Evolutionary conservation across 1,139 yeast genomes (phyloP), one percentile per base, ranked within the genome.

Genomic region (Nakaseomyces uthaithaninus): DNA sequence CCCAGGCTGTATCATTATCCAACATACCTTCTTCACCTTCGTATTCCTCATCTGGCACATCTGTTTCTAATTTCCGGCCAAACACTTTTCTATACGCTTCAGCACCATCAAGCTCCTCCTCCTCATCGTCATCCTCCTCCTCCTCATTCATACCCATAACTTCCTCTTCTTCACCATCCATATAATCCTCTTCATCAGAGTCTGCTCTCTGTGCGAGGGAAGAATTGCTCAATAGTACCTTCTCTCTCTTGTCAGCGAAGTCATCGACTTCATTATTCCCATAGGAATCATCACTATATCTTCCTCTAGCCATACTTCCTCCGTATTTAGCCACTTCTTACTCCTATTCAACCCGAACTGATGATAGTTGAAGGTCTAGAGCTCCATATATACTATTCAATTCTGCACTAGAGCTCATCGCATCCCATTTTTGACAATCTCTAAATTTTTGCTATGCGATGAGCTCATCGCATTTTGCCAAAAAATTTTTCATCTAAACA

Each of bases 1-100:
- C 97, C 97, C 98, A 89, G 6, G 82, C 82, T 44, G 69, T 69
- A 24, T 71, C 80, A 27, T 71, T 77, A 3, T 70, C 80, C 8
- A 70, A 74, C 30, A 67, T 78, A 2, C 63, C 74, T 1, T 62
- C 74, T 2, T 66, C 73, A 3, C 64, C 74, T 2, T 64, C 74
- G 3, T 62, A 67, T 3, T 55, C 65, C 7, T 54, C 61, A n/a
- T 53, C 65, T 0, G 55, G 64, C 5, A 57, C 65, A 16, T 59
- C 69, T 1, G 58, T 65, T 12, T 62, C 67, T 25, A 54, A 35
- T 26, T 50, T 60, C 53, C 60, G 54, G 14, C 63, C 63, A 46
- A 60, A 60, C 1, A 60, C 69, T n/a, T 63, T 64, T 25, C 60
- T 60, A 24, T 60, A 68, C 0, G 61, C 68, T 7, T 61, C 67